These are phyloP conservation scores for Torulaspora pretoriensis DNA, from an alignment of 1,139 yeast species.

Conservation along the genomic window DNA sequence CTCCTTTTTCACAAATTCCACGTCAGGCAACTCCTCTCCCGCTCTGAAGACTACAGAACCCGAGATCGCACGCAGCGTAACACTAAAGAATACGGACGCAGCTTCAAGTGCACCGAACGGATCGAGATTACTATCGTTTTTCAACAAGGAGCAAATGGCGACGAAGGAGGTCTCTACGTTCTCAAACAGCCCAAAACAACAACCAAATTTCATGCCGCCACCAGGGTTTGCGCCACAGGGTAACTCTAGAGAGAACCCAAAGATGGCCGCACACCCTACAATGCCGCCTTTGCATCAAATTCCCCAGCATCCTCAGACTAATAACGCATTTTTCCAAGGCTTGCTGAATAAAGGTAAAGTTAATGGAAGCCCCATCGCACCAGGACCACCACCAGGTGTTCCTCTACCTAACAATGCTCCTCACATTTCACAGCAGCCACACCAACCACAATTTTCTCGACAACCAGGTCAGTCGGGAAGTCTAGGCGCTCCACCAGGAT, in stretches of 20 bases:
- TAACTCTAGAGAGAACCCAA: constrained; percentile 6
- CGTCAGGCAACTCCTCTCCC: constrained; percentile 12
- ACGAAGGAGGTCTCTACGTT: constrained; percentile 5
- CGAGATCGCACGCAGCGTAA: constrained; percentile 2
- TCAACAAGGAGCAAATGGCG: constrained; percentile 23
- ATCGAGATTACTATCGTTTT: constrained; percentile 33
- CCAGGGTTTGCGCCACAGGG: constrained; percentile 5
- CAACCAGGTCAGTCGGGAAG: constrained; percentile 6
- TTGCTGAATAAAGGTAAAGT: constrained; percentile 30
- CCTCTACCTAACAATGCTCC: constrained; percentile 13
- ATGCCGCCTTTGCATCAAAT: constrained; percentile 10
- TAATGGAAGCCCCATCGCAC: constrained; percentile 1
- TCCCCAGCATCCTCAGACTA: constrained; percentile 19
- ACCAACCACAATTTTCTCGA: constrained; percentile 6
- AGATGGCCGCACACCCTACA: constrained; percentile 7
- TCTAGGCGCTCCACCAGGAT: constrained; percentile 17
- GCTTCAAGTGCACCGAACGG: constrained; percentile 21
- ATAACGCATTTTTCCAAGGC: constrained; percentile 32
- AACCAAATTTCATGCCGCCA: constrained; percentile 5
- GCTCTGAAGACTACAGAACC: constrained; percentile 14
- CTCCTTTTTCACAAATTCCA: constrained; percentile 30
- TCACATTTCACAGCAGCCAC: constrained; percentile 9
- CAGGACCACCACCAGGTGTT: constrained; percentile 17
- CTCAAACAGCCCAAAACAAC: constrained; percentile 3
- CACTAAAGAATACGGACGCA: neutral